phyloP scores from a whole-genome alignment of 129 eudicot genomes.

The Flaveria bidentis region DNA sequence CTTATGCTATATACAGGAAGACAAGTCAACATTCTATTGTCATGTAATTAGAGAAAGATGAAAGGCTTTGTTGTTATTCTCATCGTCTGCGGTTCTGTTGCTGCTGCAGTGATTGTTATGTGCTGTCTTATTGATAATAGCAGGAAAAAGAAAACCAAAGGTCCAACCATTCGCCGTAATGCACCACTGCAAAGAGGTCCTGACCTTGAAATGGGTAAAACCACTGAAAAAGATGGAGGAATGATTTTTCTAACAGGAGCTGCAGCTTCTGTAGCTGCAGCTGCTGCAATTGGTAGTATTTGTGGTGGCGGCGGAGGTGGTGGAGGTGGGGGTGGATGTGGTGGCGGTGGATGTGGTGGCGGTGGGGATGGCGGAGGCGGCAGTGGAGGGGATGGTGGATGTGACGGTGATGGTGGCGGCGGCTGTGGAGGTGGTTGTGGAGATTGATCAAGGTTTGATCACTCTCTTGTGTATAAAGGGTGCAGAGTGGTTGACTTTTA shows the following conservation, averaged over 20 bases:
- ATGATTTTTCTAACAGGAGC: slow-evolving; percentile 40
- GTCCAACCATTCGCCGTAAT: background rate
- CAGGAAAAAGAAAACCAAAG: slow-evolving; percentile 28
- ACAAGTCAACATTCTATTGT: slow-evolving; percentile 1
- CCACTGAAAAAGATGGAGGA: slow-evolving; percentile 25
- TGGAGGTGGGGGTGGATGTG: background rate
- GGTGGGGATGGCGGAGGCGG: background rate
- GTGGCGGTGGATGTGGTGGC: background rate
- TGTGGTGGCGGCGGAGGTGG: slow-evolving; percentile 14
- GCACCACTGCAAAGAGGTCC: slow-evolving; percentile 3
- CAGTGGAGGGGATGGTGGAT: background rate
- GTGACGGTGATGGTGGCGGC: background rate
- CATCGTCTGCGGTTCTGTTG: slow-evolving; percentile 35
- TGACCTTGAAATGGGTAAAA: slow-evolving; percentile 38
- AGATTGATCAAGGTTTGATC: slow-evolving; percentile 5
- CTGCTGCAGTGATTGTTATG: slow-evolving; percentile 26
- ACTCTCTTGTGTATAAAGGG: background rate
- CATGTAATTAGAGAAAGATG: slow-evolving; percentile 24
- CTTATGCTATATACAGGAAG: slow-evolving; percentile 19
- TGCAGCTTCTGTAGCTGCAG: slow-evolving; percentile 33
- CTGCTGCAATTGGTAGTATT: slow-evolving; percentile 1
- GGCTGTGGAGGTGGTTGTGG: slow-evolving; percentile 29
- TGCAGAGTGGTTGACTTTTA: background rate
- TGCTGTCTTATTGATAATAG: slow-evolving; percentile 26
- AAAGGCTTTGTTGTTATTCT: slow-evolving; percentile 35